These are phyloP conservation scores for Baorangia bicolor DNA, from an alignment of 768 basidiomycete species.

Conservation along the genomic window DNA sequence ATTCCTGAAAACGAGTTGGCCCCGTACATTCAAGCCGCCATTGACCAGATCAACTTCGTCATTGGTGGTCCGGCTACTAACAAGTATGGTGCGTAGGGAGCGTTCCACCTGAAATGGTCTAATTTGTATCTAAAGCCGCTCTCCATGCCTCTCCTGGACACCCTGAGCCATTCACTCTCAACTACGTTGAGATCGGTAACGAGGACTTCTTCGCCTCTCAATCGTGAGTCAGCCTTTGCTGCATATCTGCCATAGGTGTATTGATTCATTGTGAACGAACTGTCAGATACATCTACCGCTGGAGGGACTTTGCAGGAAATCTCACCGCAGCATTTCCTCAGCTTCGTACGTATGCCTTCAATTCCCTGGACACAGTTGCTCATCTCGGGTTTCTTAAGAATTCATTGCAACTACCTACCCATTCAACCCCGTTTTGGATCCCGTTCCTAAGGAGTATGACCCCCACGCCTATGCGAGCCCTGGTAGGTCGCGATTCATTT, in stretches of 20 bases:
- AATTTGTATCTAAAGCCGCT: constrained; percentile 35
- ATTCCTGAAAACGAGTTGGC: constrained; percentile 42
- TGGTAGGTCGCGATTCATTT: background rate
- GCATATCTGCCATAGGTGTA: background rate
- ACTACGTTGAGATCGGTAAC: constrained; percentile 54
- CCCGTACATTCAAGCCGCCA: constrained; percentile 55
- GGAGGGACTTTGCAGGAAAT: constrained; percentile 46
- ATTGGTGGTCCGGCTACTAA: constrained; percentile 51
- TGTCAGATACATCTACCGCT: constrained; percentile 48
- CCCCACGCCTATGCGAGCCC: constrained; percentile 56
- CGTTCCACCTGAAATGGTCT: background rate
- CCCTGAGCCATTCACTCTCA: constrained; percentile 49
- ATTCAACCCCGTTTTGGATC: constrained; percentile 44
- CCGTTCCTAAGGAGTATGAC: constrained; percentile 52
- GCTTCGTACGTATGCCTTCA: constrained; percentile 36
- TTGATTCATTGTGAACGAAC: background rate
- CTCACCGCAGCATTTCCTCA: constrained; percentile 49
- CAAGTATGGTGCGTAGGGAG: constrained; percentile 28
- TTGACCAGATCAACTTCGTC: constrained; percentile 61
- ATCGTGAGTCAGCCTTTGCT: constrained; percentile 25
- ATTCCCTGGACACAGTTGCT: constrained; percentile 11
- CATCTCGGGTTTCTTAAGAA: constrained; percentile 32
- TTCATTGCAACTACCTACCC: constrained; percentile 54
- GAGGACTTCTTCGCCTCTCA: constrained; percentile 46
- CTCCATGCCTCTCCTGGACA: constrained; percentile 53